Evolutionary conservation across 768 basidiomycete species (phyloP), one percentile per base, ranked within the genome.

Genomic region (Nevesoporus exiguus): DNA sequence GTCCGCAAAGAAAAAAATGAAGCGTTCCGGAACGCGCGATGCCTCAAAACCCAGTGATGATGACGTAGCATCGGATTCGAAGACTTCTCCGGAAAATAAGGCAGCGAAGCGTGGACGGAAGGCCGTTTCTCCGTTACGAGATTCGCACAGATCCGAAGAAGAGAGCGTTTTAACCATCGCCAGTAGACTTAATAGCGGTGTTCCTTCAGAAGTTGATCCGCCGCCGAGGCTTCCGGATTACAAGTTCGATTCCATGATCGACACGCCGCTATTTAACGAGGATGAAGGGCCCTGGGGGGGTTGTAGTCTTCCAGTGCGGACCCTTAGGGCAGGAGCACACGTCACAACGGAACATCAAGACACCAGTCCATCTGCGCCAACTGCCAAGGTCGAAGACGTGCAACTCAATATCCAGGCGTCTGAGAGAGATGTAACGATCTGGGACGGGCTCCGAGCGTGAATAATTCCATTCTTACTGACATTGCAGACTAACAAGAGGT

Each of bases 401-500:
- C 49, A 36, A 11, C 49, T 69, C 7, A 4, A 37, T n/a, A 62
- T 64, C 17, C 33, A 41, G 4, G 36, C 59, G 3, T 44, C 51
- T n/a, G 52, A 61, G 25, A 44, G 39, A 3, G 47, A 68, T 11
- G 24, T 64, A 30, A 68, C 64, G 3, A 55, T 68, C 51, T 69
- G 66, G 69, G 69, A 69, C 13, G 61, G 55, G 19, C 48, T 54
- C 5, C 30, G 13, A 30, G 46, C 43, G 68, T 69, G 22, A 36
- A 67, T 69, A 1, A 11, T 34, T 21, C 19, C 42, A 10, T 33
- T 25, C 1, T 37, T 7, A 17, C n/a, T 21, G 19, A 36, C 17
- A 17, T 33, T 13, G 19, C 7, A 19, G 1, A 24, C 53, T 61
- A 25, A 59, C 52, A 13, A 22, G 11, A 31, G 13, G 8, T 44